A percentile compares a stretch with the other conserved stretches of the same genome.
Conservation (phyloP, 805 yeast species). For the Pichia californica region DNA sequence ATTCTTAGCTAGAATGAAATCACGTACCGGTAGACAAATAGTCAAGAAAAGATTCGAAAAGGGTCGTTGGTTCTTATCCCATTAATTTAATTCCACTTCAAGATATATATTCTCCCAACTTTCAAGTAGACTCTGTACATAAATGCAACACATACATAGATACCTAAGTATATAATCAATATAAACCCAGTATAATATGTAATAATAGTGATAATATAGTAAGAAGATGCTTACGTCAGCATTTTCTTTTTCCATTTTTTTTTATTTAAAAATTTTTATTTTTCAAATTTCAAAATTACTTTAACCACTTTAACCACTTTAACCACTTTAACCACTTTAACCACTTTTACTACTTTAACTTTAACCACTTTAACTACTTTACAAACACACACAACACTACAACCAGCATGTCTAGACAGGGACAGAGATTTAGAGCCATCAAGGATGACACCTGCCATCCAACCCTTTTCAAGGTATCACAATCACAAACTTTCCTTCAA, state of each 20-base stretch:
- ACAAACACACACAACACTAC: neutral
- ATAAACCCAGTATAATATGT: no score
- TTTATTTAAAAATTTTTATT: neutral
- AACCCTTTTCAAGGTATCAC: constrained; percentile 11
- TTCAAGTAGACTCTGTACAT: no score
- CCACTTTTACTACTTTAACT: no score
- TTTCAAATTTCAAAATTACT: neutral
- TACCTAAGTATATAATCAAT: no score
- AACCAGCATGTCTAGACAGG: constrained; percentile 8
- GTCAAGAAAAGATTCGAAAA: constrained; percentile 73
- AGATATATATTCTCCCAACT: no score
- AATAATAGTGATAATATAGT: no score
- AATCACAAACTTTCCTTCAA: constrained; percentile 12
- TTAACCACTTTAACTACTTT: no score
- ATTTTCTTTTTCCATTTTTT: no score
- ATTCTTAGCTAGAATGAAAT: constrained; percentile 74
- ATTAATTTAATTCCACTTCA: constrained; percentile 32
- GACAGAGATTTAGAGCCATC: constrained; percentile 8
- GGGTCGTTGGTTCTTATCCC: constrained; percentile 90
- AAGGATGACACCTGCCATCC: constrained; percentile 13
- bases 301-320: no score
- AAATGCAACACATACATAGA: neutral
- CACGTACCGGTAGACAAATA: constrained; percentile 71
- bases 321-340: no score
- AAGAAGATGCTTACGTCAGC: no score